Conservation (phyloP, 345 rosid species). For the Gossypium bickii region DNA sequence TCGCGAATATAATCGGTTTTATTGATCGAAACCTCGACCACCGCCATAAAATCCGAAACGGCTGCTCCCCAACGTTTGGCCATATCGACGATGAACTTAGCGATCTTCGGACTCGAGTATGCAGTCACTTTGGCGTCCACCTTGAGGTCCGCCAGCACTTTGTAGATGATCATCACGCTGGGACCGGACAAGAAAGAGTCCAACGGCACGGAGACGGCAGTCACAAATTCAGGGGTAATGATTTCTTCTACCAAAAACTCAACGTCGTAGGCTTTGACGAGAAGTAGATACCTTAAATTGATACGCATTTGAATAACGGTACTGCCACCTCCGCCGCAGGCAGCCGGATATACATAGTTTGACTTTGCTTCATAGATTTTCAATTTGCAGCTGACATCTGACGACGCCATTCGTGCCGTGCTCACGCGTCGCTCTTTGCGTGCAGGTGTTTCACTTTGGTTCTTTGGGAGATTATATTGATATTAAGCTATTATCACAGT, state of each 20-base stretch:
- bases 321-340: background rate
- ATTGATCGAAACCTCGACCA: background rate
- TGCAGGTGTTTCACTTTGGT: too few relatives aligned
- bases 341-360: background rate
- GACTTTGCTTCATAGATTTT: background rate
- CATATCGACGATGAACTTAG: background rate
- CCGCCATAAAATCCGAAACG: background rate
- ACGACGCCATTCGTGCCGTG: background rate
- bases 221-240: background rate
- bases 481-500: too few relatives aligned
- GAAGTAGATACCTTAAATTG: background rate
- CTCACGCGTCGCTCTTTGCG: too few relatives aligned
- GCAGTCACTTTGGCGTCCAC: background rate
- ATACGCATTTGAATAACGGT: background rate
- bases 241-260: background rate
- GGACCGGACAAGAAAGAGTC: background rate
- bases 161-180: background rate
- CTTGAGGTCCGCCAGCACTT: background rate
- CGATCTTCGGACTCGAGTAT: background rate
- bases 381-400: too few relatives aligned
- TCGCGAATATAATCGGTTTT: background rate
- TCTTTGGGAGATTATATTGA: too few relatives aligned
- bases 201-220: background rate
- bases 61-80: background rate
- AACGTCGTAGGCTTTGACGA: background rate